Evolutionary conservation across 2,329 filamentous ascomycete genomes (phyloP), one percentile per base, ranked within the genome.

Genomic region (Paecilomyces variotii): DNA sequence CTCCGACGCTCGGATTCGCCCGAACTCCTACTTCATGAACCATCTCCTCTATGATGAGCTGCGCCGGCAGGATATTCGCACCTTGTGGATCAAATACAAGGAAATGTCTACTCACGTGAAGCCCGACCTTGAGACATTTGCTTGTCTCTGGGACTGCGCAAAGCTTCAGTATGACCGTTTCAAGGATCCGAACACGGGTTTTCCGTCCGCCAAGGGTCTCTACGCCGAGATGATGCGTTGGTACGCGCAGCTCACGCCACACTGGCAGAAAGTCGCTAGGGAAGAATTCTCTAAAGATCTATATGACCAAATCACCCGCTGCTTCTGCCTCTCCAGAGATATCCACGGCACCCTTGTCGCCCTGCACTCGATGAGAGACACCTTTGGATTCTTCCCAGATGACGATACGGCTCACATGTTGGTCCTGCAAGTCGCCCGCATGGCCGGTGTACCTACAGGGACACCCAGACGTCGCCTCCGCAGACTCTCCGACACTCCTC

Each of bases 21-120:
- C 87, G 1, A 87, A 90, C 67, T 84, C 85, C 7, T 89, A 87
- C 71, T 88, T 92, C 75, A 84, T 92, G 80, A 94, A 93, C 72
- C 87, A 91, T 68, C 76, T 92, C 25, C 82, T 94, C 27, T 84
- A 85, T 60, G 84, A 85, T 5, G 82, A 87, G 61, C 79, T 88
- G 53, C 82, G 85, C 60, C 81, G 82, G 59, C 82, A 83, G 55
- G 77, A 84, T 56, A 78, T 80, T 52, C 71, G 74, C 26, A 76
- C 81, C 55, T 83, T 88, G 0, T 79, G 82, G 65, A 68, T 74
- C 2, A 78, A 86, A 30, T 90, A 86, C 70, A 70, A 74, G 9
- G 71, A 74, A 19, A 80, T 90, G 68, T 80, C 82, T 30, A 64
- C 71, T 9, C 73, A 79, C 27, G 75, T 88, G 49, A 72, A 77